Conservation (phyloP, 2,329 filamentous ascomycete species). For the Diaporthe eres region DNA sequence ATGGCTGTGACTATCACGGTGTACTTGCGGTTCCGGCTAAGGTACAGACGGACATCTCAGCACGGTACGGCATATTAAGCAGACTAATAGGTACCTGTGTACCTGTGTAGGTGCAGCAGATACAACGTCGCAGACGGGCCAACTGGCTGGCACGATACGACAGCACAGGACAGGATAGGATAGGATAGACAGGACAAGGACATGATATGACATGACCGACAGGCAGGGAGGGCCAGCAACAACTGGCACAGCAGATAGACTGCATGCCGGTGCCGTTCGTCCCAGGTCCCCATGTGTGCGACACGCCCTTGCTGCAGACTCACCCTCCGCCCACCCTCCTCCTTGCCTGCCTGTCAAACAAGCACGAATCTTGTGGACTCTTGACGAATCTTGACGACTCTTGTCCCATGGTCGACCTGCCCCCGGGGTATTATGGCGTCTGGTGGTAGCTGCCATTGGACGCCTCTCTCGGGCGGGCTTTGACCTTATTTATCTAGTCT, state of each 20-base stretch:
- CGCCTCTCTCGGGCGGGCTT: slow-evolving; percentile 23
- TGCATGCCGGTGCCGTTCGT: slow-evolving; percentile 16
- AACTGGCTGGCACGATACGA: not conserved
- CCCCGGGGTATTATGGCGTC: slow-evolving; percentile 9
- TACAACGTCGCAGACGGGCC: slow-evolving; percentile 15
- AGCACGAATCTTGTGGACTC: not conserved
- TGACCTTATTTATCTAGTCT: slow-evolving; percentile 31
- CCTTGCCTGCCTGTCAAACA: not conserved
- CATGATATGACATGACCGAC: not conserved
- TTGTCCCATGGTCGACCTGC: not conserved
- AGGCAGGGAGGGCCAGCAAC: not conserved
- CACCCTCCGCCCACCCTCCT: not conserved
- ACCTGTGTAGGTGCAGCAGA: not conserved
- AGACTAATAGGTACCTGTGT: not conserved
- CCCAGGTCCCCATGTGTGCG: slow-evolving; percentile 2
- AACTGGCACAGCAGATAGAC: not conserved
- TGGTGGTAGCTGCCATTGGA: slow-evolving; percentile 18
- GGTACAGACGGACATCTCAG: not conserved
- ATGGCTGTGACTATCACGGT: not conserved
- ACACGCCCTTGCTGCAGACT: slow-evolving; percentile 10
- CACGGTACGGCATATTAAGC: not conserved
- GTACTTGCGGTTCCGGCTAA: not conserved
- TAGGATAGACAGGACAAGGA: not conserved
- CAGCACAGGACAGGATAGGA: not conserved
- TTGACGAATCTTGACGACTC: not conserved